Conservation (phyloP, 2,329 filamentous ascomycete genomes). For the Neopestalotiopsis sp. region DNA sequence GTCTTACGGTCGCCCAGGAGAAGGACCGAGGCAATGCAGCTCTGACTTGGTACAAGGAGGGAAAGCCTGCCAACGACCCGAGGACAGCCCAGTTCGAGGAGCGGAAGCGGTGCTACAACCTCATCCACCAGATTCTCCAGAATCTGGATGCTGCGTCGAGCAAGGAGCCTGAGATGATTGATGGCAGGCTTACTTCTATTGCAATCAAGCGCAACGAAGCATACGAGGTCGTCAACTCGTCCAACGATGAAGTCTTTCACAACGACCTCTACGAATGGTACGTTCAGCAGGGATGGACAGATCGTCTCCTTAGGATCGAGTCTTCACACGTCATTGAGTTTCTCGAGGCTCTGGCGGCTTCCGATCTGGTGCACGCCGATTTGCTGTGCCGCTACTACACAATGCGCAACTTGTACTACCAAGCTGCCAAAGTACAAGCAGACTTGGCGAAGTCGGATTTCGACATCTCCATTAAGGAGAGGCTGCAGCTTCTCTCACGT, state of each 20-base stretch:
- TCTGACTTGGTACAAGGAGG: constrained; percentile 85
- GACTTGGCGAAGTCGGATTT: constrained; percentile 86
- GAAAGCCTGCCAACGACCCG: constrained; percentile 72
- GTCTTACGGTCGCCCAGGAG: constrained; percentile 80
- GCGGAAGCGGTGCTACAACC: constrained; percentile 80
- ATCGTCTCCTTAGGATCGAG: constrained; percentile 82
- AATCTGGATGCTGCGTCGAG: constrained; percentile 76
- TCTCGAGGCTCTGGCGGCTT: constrained; percentile 75
- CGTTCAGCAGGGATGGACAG: constrained; percentile 80
- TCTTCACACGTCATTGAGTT: constrained; percentile 88
- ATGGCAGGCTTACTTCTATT: constrained; percentile 77
- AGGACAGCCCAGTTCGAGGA: constrained; percentile 71
- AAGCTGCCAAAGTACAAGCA: constrained; percentile 86
- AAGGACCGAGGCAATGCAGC: constrained; percentile 88
- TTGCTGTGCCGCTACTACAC: constrained; percentile 93
- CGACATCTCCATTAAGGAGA: constrained; percentile 75
- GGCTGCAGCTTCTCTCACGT: constrained; percentile 87
- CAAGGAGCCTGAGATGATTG: constrained; percentile 72
- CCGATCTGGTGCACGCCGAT: constrained; percentile 80
- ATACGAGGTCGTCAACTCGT: constrained; percentile 86
- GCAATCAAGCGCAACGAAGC: constrained; percentile 85
- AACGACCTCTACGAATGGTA: constrained; percentile 99
- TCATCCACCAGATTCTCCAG: constrained; percentile 83
- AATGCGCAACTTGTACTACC: constrained; percentile 80
- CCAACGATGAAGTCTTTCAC: constrained; percentile 92